Evolutionary conservation across 352 stramenopile species (phyloP).

Genomic region (Pythium sukuiense): DNA sequence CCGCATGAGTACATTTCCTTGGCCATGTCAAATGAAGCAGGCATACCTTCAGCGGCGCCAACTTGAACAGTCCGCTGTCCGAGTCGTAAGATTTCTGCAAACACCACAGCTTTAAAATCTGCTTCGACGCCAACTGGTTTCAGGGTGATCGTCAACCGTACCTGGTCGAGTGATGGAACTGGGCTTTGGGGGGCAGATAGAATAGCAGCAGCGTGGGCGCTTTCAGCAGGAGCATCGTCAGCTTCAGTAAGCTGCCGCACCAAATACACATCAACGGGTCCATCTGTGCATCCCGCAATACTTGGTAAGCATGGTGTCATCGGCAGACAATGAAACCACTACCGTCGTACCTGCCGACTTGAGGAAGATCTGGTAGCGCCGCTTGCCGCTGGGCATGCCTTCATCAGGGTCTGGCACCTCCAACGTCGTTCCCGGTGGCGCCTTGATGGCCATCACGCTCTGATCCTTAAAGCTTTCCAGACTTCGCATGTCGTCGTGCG

Average conservation of each 20-base stretch:
- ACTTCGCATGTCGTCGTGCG: conserved; percentile 86
- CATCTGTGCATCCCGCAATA: conserved; percentile 40
- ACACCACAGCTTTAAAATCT: too few relatives aligned
- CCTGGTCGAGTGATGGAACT: conserved; percentile 56
- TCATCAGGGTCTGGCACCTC: conserved; percentile 95
- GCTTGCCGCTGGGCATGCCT: conserved; percentile 86
- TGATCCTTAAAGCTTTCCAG: conserved; percentile 86
- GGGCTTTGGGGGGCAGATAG: conserved; percentile 31
- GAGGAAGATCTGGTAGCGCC: conserved; percentile 95
- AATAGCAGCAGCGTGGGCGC: conserved; percentile 11
- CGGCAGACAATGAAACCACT: background rate
- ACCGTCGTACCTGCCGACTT: conserved; percentile 69
- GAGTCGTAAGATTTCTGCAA: conserved; percentile 79
- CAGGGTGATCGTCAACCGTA: conserved; percentile 16
- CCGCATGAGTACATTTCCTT: background rate
- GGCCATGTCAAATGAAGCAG: background rate
- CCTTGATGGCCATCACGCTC: conserved; percentile 94
- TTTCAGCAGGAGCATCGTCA: conserved; percentile 25
- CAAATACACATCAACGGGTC: conserved; percentile 91
- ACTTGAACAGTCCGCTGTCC: conserved; percentile 81
- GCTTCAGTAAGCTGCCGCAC: conserved; percentile 61
- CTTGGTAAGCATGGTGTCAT: background rate
- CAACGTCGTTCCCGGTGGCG: conserved; percentile 91
- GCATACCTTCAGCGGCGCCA: conserved; percentile 80
- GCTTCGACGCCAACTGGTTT: background rate